These are phyloP conservation scores for Alliaria petiolata DNA, from an alignment of 345 rosid genomes.

Conservation along the genomic window DNA sequence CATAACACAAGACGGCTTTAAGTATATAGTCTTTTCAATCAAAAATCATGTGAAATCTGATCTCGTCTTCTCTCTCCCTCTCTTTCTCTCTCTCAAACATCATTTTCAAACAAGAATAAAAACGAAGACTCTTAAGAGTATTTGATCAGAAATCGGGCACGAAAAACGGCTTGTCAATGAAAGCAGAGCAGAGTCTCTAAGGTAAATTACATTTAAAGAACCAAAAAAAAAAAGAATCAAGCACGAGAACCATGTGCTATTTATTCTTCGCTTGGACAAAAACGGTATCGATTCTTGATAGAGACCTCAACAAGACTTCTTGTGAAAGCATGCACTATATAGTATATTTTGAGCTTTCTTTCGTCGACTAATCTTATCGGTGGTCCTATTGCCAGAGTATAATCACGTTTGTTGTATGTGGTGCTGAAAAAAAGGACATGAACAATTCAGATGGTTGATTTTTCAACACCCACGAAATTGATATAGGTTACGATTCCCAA, in stretches of 20 bases:
- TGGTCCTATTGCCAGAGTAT: conserved; percentile 16
- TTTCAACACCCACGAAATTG: not conserved
- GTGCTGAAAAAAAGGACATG: not conserved
- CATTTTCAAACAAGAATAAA: conserved; percentile 20
- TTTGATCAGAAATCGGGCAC: not conserved
- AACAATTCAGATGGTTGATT: not conserved
- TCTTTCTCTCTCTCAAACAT: not conserved
- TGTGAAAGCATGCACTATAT: conserved; percentile 9
- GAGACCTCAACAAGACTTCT: conserved; percentile 14
- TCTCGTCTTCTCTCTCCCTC: not conserved
- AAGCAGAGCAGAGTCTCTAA: not conserved
- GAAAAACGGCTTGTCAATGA: not conserved
- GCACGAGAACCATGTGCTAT: conserved; percentile 19
- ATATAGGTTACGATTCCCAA: not conserved
- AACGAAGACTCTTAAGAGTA: not conserved
- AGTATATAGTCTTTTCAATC: conserved; percentile 14
- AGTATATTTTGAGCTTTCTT: not conserved
- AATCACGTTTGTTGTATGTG: conserved; percentile 16
- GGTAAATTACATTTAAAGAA: not conserved
- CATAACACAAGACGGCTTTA: not conserved
- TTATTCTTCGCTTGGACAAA: not conserved
- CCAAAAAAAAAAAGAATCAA: no score
- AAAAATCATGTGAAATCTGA: not conserved
- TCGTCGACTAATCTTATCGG: not conserved
- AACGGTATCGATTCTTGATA: conserved; percentile 28